Evolutionary conservation across 768 basidiomycete species (phyloP).

Genomic region (Amanita jacksonii): DNA sequence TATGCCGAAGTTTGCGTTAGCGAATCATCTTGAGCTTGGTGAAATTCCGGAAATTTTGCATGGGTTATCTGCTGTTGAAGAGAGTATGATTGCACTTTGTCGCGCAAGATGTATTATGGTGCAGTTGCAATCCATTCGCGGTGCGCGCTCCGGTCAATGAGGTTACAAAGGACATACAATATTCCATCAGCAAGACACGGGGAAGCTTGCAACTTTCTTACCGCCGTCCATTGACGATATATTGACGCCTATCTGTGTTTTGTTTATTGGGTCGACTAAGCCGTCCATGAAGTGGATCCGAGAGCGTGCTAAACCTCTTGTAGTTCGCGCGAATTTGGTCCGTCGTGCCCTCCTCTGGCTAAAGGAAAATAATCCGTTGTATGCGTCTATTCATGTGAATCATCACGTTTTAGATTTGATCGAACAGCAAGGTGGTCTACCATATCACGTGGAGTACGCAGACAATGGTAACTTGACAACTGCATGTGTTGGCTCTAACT

Average conservation of each 20-base stretch:
- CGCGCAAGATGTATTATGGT: conserved; percentile 27
- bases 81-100: conserved; percentile 29
- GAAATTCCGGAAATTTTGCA: conserved; percentile 19
- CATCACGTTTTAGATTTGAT: conserved; percentile 11
- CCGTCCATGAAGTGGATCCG: conserved; percentile 22
- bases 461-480: too few relatives aligned
- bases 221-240: conserved; percentile 29
- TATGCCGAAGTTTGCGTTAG: conserved; percentile 18
- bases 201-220: conserved; percentile 17
- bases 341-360: conserved; percentile 26
- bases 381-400: conserved; percentile 21
- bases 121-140: conserved; percentile 20
- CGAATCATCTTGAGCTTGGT: conserved; percentile 24
- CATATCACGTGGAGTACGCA: too few relatives aligned
- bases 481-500: too few relatives aligned
- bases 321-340: conserved; percentile 22
- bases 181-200: conserved; percentile 28
- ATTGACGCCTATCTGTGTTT: conserved; percentile 25
- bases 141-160: conserved; percentile 16
- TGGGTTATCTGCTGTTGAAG: conserved; percentile 27
- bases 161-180: conserved; percentile 31
- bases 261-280: conserved; percentile 26
- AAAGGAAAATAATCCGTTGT: conserved; percentile 25
- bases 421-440: conserved; percentile 3
- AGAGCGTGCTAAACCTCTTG: conserved; percentile 24